phyloP scores from a whole-genome alignment of 352 stramenopile species.

The Globisporangium mamillatum region DNA sequence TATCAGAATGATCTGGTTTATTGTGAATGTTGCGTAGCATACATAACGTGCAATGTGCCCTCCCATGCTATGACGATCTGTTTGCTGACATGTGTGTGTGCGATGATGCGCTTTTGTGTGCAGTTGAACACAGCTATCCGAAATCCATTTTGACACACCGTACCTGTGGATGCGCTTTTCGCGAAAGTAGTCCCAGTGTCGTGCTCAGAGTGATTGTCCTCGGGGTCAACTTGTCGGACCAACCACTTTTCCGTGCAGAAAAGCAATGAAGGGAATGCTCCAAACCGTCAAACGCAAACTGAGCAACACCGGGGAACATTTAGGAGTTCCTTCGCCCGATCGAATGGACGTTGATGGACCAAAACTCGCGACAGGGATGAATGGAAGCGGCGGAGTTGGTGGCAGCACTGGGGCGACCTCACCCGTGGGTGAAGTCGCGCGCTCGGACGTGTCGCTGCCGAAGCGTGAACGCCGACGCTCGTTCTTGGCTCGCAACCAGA shows the following conservation, averaged over 20 bases:
- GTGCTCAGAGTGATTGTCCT: conserved; percentile 14
- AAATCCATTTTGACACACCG: conserved; percentile 4
- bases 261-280: conserved; percentile 88
- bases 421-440: conserved; percentile 67
- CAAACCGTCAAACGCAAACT: conserved; percentile 89
- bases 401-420: conserved; percentile 28
- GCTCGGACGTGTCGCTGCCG: conserved; percentile 79
- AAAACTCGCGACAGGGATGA: conserved; percentile 22
- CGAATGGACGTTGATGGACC: conserved; percentile 60
- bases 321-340: conserved; percentile 48
- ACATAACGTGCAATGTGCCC: background rate
- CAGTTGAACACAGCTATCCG: conserved; percentile 7
- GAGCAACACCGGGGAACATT: conserved; percentile 78
- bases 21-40: background rate
- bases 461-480: conserved; percentile 80
- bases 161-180: conserved; percentile 13
- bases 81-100: background rate
- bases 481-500: conserved; percentile 84
- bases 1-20: background rate
- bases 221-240: conserved; percentile 19
- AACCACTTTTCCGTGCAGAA: conserved; percentile 15
- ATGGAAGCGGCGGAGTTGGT: conserved; percentile 13
- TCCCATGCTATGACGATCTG: background rate
- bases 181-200: conserved; percentile 12
- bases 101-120: conserved; percentile 7